Percentiles rank a stretch among this genome's conserved stretches.
These are phyloP conservation scores for Hypoxylon lenormandii DNA, from an alignment of 495 filamentous ascomycete genomes.

Conservation along the genomic window DNA sequence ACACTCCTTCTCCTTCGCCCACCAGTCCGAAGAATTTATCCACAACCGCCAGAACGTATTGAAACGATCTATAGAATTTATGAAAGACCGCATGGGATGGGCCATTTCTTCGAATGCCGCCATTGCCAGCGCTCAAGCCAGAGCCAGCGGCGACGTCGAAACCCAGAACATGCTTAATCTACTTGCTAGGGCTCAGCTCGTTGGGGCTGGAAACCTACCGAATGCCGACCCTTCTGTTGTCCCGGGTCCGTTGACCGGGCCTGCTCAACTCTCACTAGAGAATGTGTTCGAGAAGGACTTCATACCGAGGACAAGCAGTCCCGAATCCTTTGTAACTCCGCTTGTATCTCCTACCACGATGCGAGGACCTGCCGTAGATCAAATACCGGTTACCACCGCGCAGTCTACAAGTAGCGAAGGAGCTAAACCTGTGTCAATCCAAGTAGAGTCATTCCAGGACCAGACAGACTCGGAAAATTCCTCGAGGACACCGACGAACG, in stretches of 20 bases:
- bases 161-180: conserved; percentile 91
- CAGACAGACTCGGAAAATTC: conserved; percentile 62
- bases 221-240: conserved; percentile 57
- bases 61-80: conserved; percentile 95
- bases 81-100: conserved; percentile 94
- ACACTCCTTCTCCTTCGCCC: conserved; percentile 98
- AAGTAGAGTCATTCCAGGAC: conserved; percentile 27
- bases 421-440: conserved; percentile 9
- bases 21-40: conserved; percentile 90
- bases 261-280: conserved; percentile 70
- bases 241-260: conserved; percentile 78
- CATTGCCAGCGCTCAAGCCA: conserved; percentile 83
- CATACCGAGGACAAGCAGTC: conserved; percentile 65
- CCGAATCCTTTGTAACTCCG: conserved; percentile 60
- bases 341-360: conserved; percentile 52
- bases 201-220: conserved; percentile 67
- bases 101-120: conserved; percentile 65
- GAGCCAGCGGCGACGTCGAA: conserved; percentile 83
- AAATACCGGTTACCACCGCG: conserved; percentile 4
- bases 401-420: conserved; percentile 18
- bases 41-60: conserved; percentile 92
- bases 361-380: conserved; percentile 21
- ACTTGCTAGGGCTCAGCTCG: conserved; percentile 78
- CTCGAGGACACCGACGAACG: conserved; percentile 68
- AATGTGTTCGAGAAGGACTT: conserved; percentile 88